Conservation (phyloP, 1,284 basidiomycete genomes). For the Ustilago xerochloae region DNA sequence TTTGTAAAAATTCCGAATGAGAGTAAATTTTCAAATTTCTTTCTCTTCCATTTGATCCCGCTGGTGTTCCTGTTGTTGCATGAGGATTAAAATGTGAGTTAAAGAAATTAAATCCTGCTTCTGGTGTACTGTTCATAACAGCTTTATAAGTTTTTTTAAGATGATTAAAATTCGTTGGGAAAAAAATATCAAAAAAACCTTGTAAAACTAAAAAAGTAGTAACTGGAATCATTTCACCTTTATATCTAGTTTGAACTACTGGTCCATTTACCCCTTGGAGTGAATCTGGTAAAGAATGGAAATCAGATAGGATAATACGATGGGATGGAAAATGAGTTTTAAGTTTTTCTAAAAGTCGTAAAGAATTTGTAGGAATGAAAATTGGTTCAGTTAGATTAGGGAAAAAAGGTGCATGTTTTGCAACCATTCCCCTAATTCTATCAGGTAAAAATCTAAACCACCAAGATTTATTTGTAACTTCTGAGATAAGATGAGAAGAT, state of each 20-base stretch:
- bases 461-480: too few relatives aligned
- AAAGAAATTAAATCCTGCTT: not conserved
- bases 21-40: slow-evolving; percentile 21
- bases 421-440: slow-evolving; percentile 53
- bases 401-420: slow-evolving; percentile 73
- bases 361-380: slow-evolving; percentile 91
- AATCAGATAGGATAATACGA: slow-evolving; percentile 91
- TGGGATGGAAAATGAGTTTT: slow-evolving; percentile 87
- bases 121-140: slow-evolving; percentile 2
- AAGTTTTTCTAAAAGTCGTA: slow-evolving; percentile 85
- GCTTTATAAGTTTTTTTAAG: slow-evolving; percentile 69
- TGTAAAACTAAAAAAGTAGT: slow-evolving; percentile 90
- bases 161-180: slow-evolving; percentile 90
- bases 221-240: slow-evolving; percentile 82
- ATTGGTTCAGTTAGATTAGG: slow-evolving; percentile 91
- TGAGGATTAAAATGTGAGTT: slow-evolving; percentile 1
- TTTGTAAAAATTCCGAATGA: slow-evolving; percentile 84
- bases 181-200: slow-evolving; percentile 99
- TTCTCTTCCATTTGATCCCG: not conserved
- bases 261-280: slow-evolving; percentile 86
- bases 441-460: slow-evolving; percentile 76
- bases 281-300: slow-evolving; percentile 85
- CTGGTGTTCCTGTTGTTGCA: not conserved
- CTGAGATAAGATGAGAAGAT: slow-evolving; percentile 3
- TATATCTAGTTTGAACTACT: slow-evolving; percentile 93